Conservation (phyloP, 805 yeast genomes). For the Barnettozyma sp. region DNA sequence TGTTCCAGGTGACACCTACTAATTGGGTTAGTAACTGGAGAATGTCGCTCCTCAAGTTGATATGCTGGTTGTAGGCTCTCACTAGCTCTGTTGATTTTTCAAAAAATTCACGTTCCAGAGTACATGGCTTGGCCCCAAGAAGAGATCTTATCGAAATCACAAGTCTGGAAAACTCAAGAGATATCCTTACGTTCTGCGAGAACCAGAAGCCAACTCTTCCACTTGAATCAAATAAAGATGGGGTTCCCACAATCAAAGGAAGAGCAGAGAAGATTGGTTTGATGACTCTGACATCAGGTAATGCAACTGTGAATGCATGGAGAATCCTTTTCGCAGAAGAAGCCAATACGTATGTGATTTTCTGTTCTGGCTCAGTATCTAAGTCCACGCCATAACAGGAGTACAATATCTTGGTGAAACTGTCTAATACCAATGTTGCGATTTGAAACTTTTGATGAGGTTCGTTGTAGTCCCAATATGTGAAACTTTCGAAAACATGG, state of each 20-base stretch:
- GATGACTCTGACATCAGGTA: conserved; percentile 46
- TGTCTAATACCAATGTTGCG: conserved; percentile 46
- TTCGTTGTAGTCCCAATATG: conserved; percentile 58
- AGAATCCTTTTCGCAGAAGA: conserved; percentile 45
- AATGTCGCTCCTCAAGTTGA: conserved; percentile 42
- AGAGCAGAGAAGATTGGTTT: conserved; percentile 47
- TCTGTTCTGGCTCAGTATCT: conserved; percentile 28
- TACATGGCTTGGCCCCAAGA: conserved; percentile 45
- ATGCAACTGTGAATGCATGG: conserved; percentile 47
- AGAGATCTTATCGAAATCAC: conserved; percentile 52
- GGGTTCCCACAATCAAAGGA: conserved; percentile 36
- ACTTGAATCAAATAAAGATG: conserved; percentile 32
- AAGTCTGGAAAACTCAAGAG: conserved; percentile 49
- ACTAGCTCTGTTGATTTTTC: conserved; percentile 49
- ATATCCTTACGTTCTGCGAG: conserved; percentile 40
- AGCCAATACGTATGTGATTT: conserved; percentile 44
- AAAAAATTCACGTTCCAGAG: conserved; percentile 58
- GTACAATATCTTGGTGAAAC: conserved; percentile 48
- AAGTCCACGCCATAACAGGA: conserved; percentile 51
- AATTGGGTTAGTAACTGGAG: conserved; percentile 51
- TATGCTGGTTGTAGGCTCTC: conserved; percentile 45
- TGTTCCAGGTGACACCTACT: conserved; percentile 49
- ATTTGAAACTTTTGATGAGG: conserved; percentile 53
- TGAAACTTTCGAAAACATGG: conserved; percentile 68
- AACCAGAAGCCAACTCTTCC: conserved; percentile 43